Conservation (phyloP, 2,329 filamentous ascomycete species). For the Sclerotinia trifoliorum region DNA sequence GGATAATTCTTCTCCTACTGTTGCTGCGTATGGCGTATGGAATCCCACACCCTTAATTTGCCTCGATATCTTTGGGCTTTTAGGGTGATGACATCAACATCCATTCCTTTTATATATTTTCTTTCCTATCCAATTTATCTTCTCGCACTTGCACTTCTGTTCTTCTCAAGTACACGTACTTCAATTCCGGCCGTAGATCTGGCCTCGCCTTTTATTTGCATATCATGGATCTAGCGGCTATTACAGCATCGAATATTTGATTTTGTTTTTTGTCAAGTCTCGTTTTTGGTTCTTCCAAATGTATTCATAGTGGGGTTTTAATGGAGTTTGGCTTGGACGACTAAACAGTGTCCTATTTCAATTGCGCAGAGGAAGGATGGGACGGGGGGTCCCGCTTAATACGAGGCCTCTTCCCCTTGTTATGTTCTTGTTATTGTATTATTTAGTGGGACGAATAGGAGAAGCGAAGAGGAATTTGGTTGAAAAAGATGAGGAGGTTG, state of each 20-base stretch:
- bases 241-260: neutral
- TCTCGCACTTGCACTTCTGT: neutral
- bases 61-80: neutral
- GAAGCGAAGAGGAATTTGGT: neutral
- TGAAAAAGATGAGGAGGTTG: neutral
- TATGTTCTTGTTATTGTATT: slow-evolving; percentile 11
- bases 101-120: neutral
- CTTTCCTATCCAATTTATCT: neutral
- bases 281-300: neutral
- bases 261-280: slow-evolving; percentile 1
- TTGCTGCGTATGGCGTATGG: neutral
- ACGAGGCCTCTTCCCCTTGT: neutral
- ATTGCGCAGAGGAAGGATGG: neutral
- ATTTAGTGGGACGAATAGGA: neutral
- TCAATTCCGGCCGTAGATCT: neutral
- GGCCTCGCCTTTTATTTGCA: no score
- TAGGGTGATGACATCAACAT: slow-evolving; percentile 6
- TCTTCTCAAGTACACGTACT: neutral
- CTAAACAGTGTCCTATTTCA: neutral
- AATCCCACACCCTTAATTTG: neutral
- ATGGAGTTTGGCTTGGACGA: slow-evolving; percentile 11
- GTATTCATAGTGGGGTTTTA: neutral
- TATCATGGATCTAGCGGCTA: neutral
- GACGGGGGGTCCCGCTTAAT: neutral
- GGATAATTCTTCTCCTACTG: neutral